Base-by-base conservation (phyloP, 1,284 basidiomycete species). In the Ganoderma lingzhi region DNA sequence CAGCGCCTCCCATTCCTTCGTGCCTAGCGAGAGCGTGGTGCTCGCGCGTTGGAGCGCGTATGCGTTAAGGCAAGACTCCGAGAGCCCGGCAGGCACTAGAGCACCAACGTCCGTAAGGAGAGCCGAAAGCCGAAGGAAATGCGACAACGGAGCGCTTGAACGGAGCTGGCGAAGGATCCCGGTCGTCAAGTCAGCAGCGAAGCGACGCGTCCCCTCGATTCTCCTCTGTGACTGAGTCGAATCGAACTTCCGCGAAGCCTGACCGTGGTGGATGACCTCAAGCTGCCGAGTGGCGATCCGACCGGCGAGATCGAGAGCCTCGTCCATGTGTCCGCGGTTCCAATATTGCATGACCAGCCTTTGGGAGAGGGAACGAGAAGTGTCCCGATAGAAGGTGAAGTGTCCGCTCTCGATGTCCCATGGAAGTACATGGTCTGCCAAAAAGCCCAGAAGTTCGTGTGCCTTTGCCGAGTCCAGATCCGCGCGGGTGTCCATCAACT, bases 401-500 rank as follows among this genome's bases (percentile, higher is more conserved):
- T 71, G 70, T 19, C 63, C 67, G 23, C 51, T 62, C 15, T 69
- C 64, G 41, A 64, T 61, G 48, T 69, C 68, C 69, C 67, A 70
- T 15, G 66, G 71, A 19, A 72, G 71, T 30, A 80, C 73, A 14
- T 75, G 63, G 1, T 71, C 74, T 2, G 74, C 64, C 19, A 84
- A 60, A 64, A 79, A 80, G 56, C 80, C 77, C 19, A 82, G 56
- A 2, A 77, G 70, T 9, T 72, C 71, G 15, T 73, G 59, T n/a
- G 71, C 74, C 64, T 74, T 68, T n/a, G 71, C 69, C 58, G 72
- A 37, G 6, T 63, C 75, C 68, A 74, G 60, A 48, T 71, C 62
- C 28, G 55, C 68, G 65, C 56, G 70, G 44, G 77, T 74, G 48
- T 84, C 81, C 23, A 84, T 71, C 14, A 81, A 78, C 19, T 79